Evolutionary conservation across 140 eudicot species (phyloP), one percentile per base, ranked within the genome.

Genomic region (Erigeron philadelphicus): DNA sequence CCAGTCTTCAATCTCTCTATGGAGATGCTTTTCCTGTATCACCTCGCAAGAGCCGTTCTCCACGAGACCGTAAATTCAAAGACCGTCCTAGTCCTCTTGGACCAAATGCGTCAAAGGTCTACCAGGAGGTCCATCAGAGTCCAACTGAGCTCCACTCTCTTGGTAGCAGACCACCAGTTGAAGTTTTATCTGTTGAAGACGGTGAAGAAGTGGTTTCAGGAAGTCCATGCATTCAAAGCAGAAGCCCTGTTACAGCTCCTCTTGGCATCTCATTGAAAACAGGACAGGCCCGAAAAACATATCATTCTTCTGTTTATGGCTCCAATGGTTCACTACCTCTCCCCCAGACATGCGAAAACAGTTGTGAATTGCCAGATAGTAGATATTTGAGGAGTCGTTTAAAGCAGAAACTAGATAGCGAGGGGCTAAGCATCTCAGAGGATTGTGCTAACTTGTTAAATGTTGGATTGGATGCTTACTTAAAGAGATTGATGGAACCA

Each of bases 51-150:
- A 70, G 85, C 73, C 78, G 97, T 42, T 84, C 97, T 50, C 87
- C 89, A 21, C 78, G 90, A 15, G 96, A 85, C 55, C 86, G 85
- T 42, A 90, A 76, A 59, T 72, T 72, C 49, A 78, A 73, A 45
- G 96, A 87, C 61, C 85, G 95, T 40, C 84, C 80, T 2, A 90
- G 90, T 66, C 95, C 95, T 11, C 85, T 90, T 31, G 93, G 95
- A 19, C 95, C 87, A 1, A 84, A 81, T 31, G 94, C 87, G 46
- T 48, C 78, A 6, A 83, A 80, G 76, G 77, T 76, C n/a, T 85
- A 72, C 80, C 93, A 88, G 53, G 81, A 78, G 63, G 23, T 53
- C 21, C 95, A 90, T 68, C 95, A 83, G 78, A 87, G 95, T 70
- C 88, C 90, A 59, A 83, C 97, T 1, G 97, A 88, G 64, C 77